Percentiles rank a stretch among this genome's conserved stretches.
These are phyloP conservation scores for Colletotrichum lindemuthianum DNA, from an alignment of 2,329 filamentous ascomycete genomes.

Conservation along the genomic window DNA sequence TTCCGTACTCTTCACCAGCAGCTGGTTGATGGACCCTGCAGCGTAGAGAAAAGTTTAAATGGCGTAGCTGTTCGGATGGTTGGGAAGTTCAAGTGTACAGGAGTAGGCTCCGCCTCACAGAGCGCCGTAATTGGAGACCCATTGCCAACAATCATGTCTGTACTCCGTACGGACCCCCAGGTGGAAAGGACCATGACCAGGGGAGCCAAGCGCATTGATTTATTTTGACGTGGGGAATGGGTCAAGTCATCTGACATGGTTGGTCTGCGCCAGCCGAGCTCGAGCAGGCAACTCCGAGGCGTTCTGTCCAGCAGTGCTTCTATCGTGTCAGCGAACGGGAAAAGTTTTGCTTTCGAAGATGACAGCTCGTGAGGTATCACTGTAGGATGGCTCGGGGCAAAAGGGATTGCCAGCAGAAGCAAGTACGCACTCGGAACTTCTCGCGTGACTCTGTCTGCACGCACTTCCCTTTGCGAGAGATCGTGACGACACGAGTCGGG, in stretches of 20 bases:
- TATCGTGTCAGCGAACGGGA: too few species aligned
- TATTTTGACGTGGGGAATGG: slow-evolving; percentile 11
- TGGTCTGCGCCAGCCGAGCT: slow-evolving; percentile 7
- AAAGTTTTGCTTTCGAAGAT: too few species aligned
- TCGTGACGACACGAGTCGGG: slow-evolving; percentile 17
- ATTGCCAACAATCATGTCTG: neutral
- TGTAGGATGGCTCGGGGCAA: too few species aligned
- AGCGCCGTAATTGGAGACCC: slow-evolving; percentile 6
- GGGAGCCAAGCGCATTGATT: slow-evolving; percentile 14
- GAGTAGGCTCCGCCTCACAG: slow-evolving; percentile 21
- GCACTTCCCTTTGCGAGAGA: too few species aligned
- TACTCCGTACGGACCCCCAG: neutral
- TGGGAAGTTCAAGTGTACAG: slow-evolving; percentile 12
- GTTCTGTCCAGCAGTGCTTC: slow-evolving; percentile 2
- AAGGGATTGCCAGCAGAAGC: too few species aligned
- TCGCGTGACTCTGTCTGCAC: too few species aligned
- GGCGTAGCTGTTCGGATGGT: slow-evolving; percentile 21
- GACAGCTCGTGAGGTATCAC: too few species aligned
- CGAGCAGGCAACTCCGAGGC: neutral
- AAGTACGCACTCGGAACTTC: too few species aligned
- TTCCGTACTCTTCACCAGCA: slow-evolving; percentile 7
- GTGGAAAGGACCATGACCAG: neutral
- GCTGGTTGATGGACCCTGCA: slow-evolving; percentile 32
- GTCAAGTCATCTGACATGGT: slow-evolving; percentile 26
- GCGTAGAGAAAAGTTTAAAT: slow-evolving; percentile 29